These are phyloP conservation scores for Epichloe uncinata DNA, from an alignment of 2,329 filamentous ascomycete species.

Conservation along the genomic window DNA sequence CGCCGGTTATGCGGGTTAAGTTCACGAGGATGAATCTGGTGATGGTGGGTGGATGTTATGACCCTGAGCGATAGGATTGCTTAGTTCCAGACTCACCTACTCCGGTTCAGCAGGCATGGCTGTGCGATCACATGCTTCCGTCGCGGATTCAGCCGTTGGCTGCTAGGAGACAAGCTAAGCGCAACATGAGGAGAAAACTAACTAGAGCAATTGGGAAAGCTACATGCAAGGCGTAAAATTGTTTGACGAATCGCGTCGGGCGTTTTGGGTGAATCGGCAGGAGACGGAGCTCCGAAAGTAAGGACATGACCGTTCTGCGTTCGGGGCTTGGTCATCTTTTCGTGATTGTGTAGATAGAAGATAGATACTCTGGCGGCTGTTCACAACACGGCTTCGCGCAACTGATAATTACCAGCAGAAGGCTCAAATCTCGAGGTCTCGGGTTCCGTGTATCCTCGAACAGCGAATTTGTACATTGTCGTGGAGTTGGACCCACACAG, in stretches of 20 bases:
- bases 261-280: neutral
- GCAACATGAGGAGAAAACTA: conserved; percentile 2
- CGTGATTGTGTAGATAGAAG: neutral
- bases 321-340: neutral
- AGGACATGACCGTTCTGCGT: neutral
- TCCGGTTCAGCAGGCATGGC: neutral
- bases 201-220: neutral
- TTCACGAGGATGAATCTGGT: conserved; percentile 95
- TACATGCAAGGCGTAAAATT: conserved; percentile 1
- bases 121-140: conserved; percentile 2
- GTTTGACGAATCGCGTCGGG: neutral
- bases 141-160: conserved; percentile 2
- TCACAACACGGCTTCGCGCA: neutral
- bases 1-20: conserved; percentile 80
- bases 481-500: too few relatives aligned
- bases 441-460: too few relatives aligned
- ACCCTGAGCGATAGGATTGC: conserved; percentile 32
- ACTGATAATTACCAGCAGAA: neutral
- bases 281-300: neutral
- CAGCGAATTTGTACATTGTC: too few relatives aligned
- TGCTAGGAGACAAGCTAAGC: conserved; percentile 4
- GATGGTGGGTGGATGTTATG: conserved; percentile 64
- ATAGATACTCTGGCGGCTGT: neutral
- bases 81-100: conserved; percentile 3
- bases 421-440: neutral